Percentiles rank a stretch among this genome's conserved stretches.
These are phyloP conservation scores for Stemphylium lycopersici DNA, from an alignment of 2,329 filamentous ascomycete genomes.

Conservation along the genomic window DNA sequence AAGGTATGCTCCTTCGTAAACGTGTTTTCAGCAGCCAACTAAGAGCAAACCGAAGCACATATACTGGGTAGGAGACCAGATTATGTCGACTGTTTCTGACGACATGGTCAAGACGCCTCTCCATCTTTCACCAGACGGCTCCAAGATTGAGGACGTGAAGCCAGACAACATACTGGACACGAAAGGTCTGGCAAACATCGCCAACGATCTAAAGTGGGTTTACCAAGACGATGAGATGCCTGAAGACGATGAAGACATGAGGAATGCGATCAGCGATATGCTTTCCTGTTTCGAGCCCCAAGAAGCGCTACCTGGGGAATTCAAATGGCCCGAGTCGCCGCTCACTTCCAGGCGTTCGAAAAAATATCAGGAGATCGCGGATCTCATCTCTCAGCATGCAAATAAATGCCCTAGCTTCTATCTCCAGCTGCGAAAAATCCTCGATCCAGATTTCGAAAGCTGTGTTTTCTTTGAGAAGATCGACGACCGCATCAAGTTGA, in stretches of 20 bases:
- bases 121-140: constrained; percentile 41
- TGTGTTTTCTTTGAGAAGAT: constrained; percentile 46
- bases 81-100: constrained; percentile 34
- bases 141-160: constrained; percentile 36
- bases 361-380: constrained; percentile 40
- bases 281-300: constrained; percentile 47
- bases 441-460: constrained; percentile 42
- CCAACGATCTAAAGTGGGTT: constrained; percentile 39
- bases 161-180: constrained; percentile 39
- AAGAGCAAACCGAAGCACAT: constrained; percentile 39
- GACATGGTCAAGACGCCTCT: constrained; percentile 33
- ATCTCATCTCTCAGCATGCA: constrained; percentile 39
- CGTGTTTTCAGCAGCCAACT: not conserved
- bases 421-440: constrained; percentile 34
- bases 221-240: constrained; percentile 36
- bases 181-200: constrained; percentile 34
- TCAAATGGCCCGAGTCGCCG: constrained; percentile 35
- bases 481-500: constrained; percentile 33
- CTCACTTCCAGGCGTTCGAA: constrained; percentile 35
- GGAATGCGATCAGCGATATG: constrained; percentile 41
- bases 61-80: constrained; percentile 47
- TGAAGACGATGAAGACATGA: constrained; percentile 39
- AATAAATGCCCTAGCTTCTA: constrained; percentile 36
- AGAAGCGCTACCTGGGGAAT: constrained; percentile 42
- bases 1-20: constrained; percentile 31